A percentile compares a stretch with the other conserved stretches of the same genome.
These are phyloP conservation scores for Murraya koenigii DNA, from an alignment of 345 rosid species.

Conservation along the genomic window DNA sequence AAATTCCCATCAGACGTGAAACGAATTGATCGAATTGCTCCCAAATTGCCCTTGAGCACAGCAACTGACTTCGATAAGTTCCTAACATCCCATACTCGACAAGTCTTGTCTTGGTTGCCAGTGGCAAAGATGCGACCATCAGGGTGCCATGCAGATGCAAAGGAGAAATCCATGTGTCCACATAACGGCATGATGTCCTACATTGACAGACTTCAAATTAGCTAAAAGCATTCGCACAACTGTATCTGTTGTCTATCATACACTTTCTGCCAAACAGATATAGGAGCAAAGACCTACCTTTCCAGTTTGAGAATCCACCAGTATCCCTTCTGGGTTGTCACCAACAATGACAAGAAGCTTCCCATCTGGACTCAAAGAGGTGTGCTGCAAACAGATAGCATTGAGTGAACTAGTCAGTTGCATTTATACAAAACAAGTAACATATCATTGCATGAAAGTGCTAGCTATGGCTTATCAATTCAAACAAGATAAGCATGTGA, in stretches of 20 bases:
- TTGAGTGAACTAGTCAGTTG: neutral
- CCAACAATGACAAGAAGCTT: conserved; percentile 51
- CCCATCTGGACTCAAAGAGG: conserved; percentile 53
- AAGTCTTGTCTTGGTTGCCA: conserved; percentile 67
- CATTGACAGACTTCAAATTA: conserved; percentile 24
- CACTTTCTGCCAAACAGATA: conserved; percentile 1
- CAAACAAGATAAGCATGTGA: neutral
- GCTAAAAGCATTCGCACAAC: neutral
- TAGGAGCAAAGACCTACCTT: conserved; percentile 27
- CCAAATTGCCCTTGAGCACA: conserved; percentile 57
- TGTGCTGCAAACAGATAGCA: conserved; percentile 33
- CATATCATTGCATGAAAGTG: neutral
- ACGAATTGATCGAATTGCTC: conserved; percentile 59
- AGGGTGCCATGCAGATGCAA: conserved; percentile 71
- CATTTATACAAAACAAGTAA: neutral
- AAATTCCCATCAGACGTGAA: conserved; percentile 54
- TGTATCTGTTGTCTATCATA: neutral
- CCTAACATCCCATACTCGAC: conserved; percentile 56
- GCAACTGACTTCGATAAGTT: conserved; percentile 51
- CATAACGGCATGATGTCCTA: conserved; percentile 37
- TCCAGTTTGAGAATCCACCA: conserved; percentile 53
- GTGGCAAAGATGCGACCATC: conserved; percentile 55
- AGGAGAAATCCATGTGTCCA: conserved; percentile 60
- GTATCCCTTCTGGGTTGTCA: conserved; percentile 42
- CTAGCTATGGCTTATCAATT: neutral